phyloP scores from a whole-genome alignment of 257 asterid species.

The Dorcoceras hygrometricum region DNA sequence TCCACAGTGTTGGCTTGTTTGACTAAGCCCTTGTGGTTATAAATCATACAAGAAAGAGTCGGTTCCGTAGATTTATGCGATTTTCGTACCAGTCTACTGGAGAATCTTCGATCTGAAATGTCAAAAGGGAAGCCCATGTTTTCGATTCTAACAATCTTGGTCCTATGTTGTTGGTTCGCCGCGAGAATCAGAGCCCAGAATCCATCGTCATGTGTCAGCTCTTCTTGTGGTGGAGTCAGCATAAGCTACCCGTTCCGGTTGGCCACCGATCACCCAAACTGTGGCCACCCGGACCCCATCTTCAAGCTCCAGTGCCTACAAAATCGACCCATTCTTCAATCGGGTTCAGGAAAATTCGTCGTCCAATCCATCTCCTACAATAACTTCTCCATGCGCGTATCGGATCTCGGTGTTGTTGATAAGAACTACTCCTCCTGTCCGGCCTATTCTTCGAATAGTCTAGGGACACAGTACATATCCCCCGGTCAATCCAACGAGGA shows the following conservation, averaged over 20 bases:
- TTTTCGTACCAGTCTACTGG: too few relatives aligned
- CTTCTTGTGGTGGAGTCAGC: constrained; percentile 48
- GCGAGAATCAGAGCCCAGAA: constrained; percentile 34
- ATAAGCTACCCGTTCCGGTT: constrained; percentile 50
- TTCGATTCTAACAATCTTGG: constrained; percentile 13
- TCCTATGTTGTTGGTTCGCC: constrained; percentile 22
- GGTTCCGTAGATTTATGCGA: too few relatives aligned
- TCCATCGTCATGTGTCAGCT: constrained; percentile 36
- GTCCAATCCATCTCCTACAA: constrained; percentile 42
- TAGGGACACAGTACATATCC: constrained; percentile 21
- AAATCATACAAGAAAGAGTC: too few relatives aligned
- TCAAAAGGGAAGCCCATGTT: constrained; percentile 3
- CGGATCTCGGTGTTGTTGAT: constrained; percentile 44
- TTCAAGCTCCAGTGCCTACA: constrained; percentile 48
- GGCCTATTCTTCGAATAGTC: constrained; percentile 20
- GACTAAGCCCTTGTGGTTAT: too few relatives aligned
- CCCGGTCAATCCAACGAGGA: background rate
- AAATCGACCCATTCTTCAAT: constrained; percentile 31
- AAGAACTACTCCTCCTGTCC: constrained; percentile 33
- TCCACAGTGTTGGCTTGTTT: too few relatives aligned
- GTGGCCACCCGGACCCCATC: constrained; percentile 29
- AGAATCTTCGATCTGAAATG: constrained; percentile 18
- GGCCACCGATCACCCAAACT: constrained; percentile 24
- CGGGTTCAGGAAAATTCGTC: constrained; percentile 29
- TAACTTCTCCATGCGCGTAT: constrained; percentile 44